Conservation (phyloP, 179 eudicot genomes). For the Vitellaria paradoxa region DNA sequence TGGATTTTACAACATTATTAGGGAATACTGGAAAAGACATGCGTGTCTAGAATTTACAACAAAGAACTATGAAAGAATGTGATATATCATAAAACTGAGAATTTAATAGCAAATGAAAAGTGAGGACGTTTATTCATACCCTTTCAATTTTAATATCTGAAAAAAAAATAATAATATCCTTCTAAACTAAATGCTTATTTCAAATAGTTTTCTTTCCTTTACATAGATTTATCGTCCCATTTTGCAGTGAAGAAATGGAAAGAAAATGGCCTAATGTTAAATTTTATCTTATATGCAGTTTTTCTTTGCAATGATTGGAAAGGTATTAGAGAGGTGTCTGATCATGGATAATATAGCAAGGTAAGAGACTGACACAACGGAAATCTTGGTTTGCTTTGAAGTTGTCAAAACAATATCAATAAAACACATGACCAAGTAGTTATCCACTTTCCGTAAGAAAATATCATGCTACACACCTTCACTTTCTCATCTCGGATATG, state of each 20-base stretch:
- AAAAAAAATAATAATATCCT: too few species aligned
- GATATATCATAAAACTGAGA: background rate
- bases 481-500: constrained; percentile 98
- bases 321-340: background rate
- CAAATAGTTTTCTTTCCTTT: background rate
- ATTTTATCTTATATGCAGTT: background rate
- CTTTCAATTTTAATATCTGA: too few species aligned
- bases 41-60: background rate
- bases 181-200: background rate
- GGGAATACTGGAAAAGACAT: background rate
- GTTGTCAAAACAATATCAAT: background rate
- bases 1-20: constrained; percentile 19
- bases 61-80: background rate
- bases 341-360: background rate
- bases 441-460: background rate
- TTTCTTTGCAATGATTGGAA: background rate
- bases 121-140: background rate
- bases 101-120: background rate
- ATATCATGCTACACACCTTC: constrained; percentile 48
- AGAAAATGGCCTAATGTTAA: background rate
- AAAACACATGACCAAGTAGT: background rate
- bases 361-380: background rate
- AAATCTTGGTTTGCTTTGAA: background rate
- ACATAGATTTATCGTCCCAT: background rate
- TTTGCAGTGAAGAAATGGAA: background rate